Percentiles rank a stretch among this genome's conserved stretches.
Evolutionary conservation across 768 basidiomycete species (phyloP).

Genomic region (Lactifluus echinatus): DNA sequence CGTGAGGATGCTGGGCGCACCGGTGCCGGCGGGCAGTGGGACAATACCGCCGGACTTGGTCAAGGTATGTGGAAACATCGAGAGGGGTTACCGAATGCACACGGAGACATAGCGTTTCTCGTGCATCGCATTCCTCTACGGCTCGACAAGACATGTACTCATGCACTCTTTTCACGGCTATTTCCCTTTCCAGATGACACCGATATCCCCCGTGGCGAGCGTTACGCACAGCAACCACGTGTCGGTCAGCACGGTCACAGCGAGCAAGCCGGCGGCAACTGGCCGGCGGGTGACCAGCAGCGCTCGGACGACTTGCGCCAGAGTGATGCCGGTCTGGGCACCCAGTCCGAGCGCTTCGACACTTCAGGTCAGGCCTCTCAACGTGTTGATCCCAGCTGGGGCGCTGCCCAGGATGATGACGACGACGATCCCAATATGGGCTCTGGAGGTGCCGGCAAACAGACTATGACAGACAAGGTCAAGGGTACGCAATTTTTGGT

Average conservation of each 20-base stretch:
- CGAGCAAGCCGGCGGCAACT: not conserved
- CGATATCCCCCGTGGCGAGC: not conserved
- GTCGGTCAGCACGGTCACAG: not conserved
- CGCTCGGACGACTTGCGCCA: not conserved
- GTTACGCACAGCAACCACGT: not conserved
- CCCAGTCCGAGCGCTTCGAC: not conserved
- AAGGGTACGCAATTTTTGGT: slow-evolving; percentile 9
- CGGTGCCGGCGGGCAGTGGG: not conserved
- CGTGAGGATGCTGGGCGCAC: not conserved
- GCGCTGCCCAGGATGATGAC: not conserved
- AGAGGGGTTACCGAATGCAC: not conserved
- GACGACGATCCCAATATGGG: not conserved
- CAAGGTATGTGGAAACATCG: slow-evolving; percentile 8
- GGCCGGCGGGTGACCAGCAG: not conserved
- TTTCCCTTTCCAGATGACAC: not conserved
- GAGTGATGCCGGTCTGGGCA: not conserved
- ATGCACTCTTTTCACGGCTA: not conserved
- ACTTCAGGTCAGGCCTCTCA: slow-evolving; percentile 5
- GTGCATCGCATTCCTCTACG: not conserved
- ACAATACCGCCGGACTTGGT: not conserved
- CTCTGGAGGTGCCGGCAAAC: not conserved
- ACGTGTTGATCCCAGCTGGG: not conserved
- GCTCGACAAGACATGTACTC: not conserved
- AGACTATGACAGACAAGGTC: slow-evolving; percentile 3
- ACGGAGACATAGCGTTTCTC: too few species aligned